phyloP scores from a whole-genome alignment of 495 filamentous ascomycete species.

The Hypoxylon lenormandii region DNA sequence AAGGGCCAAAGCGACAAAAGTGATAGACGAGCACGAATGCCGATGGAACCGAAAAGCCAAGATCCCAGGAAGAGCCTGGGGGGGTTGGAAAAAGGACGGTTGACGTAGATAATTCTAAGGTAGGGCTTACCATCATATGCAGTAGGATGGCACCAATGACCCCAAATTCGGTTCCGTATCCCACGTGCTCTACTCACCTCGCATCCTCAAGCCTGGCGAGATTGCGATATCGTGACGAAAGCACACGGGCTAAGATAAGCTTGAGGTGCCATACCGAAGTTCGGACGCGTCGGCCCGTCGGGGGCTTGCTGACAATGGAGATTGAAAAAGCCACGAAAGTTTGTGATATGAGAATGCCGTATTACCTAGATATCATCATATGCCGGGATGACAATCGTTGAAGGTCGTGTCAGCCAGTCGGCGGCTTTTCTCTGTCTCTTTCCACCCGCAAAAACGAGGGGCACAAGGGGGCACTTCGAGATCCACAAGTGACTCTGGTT shows the following conservation, averaged over 20 bases:
- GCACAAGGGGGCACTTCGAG: no score
- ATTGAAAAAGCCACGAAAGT: neutral
- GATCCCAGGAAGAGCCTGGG: constrained; percentile 18
- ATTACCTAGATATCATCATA: constrained; percentile 16
- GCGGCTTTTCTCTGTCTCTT: constrained; percentile 52
- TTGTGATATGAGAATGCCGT: constrained; percentile 4
- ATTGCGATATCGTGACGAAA: constrained; percentile 61
- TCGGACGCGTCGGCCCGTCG: constrained; percentile 46
- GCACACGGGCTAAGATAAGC: constrained; percentile 44
- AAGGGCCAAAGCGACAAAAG: constrained; percentile 3
- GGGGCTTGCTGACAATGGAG: constrained; percentile 9
- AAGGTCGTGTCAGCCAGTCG: constrained; percentile 52
- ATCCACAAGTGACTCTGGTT: constrained; percentile 18
- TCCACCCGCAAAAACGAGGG: constrained; percentile 17
- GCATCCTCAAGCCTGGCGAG: constrained; percentile 77
- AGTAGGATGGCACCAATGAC: constrained; percentile 34
- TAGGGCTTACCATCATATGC: constrained; percentile 46
- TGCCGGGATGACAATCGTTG: constrained; percentile 25
- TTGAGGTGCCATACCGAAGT: constrained; percentile 42
- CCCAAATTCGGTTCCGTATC: constrained; percentile 44
- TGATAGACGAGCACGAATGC: constrained; percentile 34
- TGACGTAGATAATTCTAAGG: constrained; percentile 42
- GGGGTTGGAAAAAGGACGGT: constrained; percentile 19
- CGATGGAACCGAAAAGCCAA: constrained; percentile 45
- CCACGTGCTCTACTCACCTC: constrained; percentile 70